These are phyloP conservation scores for Calendula officinalis DNA, from an alignment of 129 eudicot species.

Conservation along the genomic window DNA sequence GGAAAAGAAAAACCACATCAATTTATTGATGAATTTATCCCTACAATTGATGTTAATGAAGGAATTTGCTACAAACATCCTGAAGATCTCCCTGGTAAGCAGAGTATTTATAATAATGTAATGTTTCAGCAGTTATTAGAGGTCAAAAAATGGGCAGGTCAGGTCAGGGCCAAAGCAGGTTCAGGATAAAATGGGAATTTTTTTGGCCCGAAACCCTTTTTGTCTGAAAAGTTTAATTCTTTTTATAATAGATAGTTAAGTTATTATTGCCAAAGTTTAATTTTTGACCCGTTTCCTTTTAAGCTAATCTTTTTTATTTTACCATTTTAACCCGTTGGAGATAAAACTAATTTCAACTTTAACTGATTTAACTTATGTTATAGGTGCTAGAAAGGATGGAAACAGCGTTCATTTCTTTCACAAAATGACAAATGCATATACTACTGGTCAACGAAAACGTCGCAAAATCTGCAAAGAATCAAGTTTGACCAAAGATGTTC, in stretches of 20 bases:
- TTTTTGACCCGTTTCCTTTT: neutral
- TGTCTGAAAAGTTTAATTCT: neutral
- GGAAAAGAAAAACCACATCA: constrained; percentile 54
- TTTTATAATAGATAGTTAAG: neutral
- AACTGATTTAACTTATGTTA: constrained; percentile 9
- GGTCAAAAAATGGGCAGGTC: neutral
- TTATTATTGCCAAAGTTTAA: no score
- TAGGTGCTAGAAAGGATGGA: constrained; percentile 91
- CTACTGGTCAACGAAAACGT: constrained; percentile 83
- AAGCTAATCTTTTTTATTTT: neutral
- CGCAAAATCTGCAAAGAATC: constrained; percentile 60
- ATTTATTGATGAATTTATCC: constrained; percentile 83
- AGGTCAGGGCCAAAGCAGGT: neutral
- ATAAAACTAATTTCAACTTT: neutral
- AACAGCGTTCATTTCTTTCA: constrained; percentile 71
- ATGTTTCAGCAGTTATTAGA: neutral
- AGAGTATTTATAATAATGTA: neutral
- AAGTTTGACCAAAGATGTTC: constrained; percentile 42
- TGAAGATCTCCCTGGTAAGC: constrained; percentile 83
- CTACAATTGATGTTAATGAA: constrained; percentile 63
- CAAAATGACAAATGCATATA: constrained; percentile 65
- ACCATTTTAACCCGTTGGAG: neutral
- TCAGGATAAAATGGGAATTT: neutral
- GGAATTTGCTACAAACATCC: constrained; percentile 94
- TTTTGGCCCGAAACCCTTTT: constrained; percentile 6